These are phyloP conservation scores for Epichloe sp. DNA, from an alignment of 2,329 filamentous ascomycete species.

Conservation along the genomic window DNA sequence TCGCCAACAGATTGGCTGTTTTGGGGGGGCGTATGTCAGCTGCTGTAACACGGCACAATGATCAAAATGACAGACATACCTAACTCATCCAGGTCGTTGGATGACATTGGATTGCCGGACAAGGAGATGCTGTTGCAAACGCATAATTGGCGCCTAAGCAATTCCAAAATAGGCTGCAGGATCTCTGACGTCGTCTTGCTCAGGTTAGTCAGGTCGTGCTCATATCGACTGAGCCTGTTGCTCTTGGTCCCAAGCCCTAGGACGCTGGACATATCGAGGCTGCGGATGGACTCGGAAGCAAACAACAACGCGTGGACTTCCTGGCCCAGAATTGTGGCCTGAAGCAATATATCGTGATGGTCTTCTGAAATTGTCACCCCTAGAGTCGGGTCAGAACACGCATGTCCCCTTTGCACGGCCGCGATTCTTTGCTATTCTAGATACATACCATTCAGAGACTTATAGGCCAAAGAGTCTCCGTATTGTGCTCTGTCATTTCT, in stretches of 20 bases:
- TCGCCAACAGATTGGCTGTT: slow-evolving; percentile 19
- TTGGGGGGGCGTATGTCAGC: background rate
- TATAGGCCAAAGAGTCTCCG: slow-evolving; percentile 34
- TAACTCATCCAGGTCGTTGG: slow-evolving; percentile 34
- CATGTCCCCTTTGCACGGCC: background rate
- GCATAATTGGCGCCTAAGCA: slow-evolving; percentile 32
- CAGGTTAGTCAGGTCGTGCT: slow-evolving; percentile 11
- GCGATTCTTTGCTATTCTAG: background rate
- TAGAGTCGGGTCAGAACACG: slow-evolving; percentile 8
- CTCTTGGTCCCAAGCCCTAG: slow-evolving; percentile 16
- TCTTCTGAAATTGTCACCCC: slow-evolving; percentile 34
- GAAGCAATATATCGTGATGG: slow-evolving; percentile 33
- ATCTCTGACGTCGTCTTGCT: slow-evolving; percentile 25
- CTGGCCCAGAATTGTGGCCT: slow-evolving; percentile 39
- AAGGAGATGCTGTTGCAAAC: slow-evolving; percentile 38
- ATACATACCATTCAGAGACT: slow-evolving; percentile 36
- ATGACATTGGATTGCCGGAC: slow-evolving; percentile 34
- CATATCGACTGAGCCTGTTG: slow-evolving; percentile 11
- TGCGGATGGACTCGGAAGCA: slow-evolving; percentile 40
- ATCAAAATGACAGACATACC: slow-evolving; percentile 18
- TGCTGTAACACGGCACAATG: background rate
- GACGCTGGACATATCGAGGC: slow-evolving; percentile 38
- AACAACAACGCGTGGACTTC: slow-evolving; percentile 44
- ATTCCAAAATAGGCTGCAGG: slow-evolving; percentile 34
- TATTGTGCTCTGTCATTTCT: slow-evolving; percentile 31